These are phyloP conservation scores for Endoconidiophora polonica DNA, from an alignment of 2,329 filamentous ascomycete species.

Conservation along the genomic window DNA sequence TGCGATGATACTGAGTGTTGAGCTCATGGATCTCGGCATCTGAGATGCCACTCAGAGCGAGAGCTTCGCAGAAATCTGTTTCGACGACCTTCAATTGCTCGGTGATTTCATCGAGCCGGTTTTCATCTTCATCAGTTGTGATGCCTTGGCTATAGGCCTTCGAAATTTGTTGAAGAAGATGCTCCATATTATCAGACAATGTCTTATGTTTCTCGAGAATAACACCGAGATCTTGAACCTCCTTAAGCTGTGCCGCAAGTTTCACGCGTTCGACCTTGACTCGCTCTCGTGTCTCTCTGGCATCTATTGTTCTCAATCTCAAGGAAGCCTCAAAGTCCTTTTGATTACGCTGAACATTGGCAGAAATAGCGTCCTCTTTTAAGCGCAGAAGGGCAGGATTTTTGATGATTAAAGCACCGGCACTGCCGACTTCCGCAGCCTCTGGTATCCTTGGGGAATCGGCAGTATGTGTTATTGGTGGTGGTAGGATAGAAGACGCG, in stretches of 20 bases:
- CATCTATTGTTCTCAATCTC: constrained; percentile 25
- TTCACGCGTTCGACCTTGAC: constrained; percentile 34
- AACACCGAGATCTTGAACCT: constrained; percentile 24
- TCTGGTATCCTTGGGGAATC: constrained; percentile 5
- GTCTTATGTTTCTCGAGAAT: constrained; percentile 27
- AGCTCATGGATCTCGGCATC: constrained; percentile 4
- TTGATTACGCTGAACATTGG: constrained; percentile 29
- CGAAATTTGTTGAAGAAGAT: constrained; percentile 29
- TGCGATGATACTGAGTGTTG: constrained; percentile 1
- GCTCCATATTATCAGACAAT: constrained; percentile 28
- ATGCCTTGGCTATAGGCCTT: constrained; percentile 33
- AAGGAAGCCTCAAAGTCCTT: constrained; percentile 31
- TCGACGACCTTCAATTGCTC: constrained; percentile 21
- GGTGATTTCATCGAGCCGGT: constrained; percentile 31
- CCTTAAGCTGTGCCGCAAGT: constrained; percentile 29
- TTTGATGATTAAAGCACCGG: constrained; percentile 17
- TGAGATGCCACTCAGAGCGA: constrained; percentile 3
- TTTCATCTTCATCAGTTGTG: constrained; percentile 36
- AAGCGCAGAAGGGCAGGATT: constrained; percentile 21
- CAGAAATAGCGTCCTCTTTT: constrained; percentile 24
- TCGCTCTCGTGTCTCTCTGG: constrained; percentile 26
- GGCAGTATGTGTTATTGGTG: neutral
- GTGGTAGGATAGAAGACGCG: constrained; percentile 2
- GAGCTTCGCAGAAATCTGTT: constrained; percentile 3
- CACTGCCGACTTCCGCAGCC: constrained; percentile 13